Percentiles rank a stretch among this genome's conserved stretches.
phyloP scores from a whole-genome alignment of 805 yeast genomes.

The Suhomyces sp. region DNA sequence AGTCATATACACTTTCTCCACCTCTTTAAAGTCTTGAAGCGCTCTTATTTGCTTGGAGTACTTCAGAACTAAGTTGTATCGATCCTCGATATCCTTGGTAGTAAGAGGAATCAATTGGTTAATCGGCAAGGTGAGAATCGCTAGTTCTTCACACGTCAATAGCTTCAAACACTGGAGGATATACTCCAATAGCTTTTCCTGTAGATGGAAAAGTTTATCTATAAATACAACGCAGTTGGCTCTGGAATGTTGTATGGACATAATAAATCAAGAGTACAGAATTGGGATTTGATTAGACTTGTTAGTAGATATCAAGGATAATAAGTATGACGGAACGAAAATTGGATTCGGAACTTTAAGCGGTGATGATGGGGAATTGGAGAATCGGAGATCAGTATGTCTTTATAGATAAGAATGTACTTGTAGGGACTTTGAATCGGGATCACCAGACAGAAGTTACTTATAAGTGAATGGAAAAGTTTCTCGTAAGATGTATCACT shows the following conservation, averaged over 20 bases:
- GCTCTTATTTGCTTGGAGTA: slow-evolving; percentile 6
- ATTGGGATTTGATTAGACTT: no score
- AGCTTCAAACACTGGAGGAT: background rate
- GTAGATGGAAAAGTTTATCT: background rate
- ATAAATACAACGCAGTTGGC: background rate
- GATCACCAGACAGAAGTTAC: no score
- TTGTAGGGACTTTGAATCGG: no score
- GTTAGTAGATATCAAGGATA: no score
- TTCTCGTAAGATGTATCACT: no score
- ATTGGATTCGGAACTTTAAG: no score
- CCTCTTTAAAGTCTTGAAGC: slow-evolving; percentile 7
- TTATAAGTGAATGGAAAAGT: no score
- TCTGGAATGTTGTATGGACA: background rate
- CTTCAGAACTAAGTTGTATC: slow-evolving; percentile 8
- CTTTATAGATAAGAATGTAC: no score
- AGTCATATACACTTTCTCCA: slow-evolving; percentile 7
- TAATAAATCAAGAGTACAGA: background rate
- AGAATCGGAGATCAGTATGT: no score
- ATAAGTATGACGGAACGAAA: no score
- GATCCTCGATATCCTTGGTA: slow-evolving; percentile 4
- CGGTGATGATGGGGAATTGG: no score
- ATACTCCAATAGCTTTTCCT: background rate
- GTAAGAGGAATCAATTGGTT: background rate
- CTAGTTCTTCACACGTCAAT: background rate
- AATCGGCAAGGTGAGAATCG: background rate